Evolutionary conservation across 768 basidiomycete species (phyloP), one percentile per base, ranked within the genome.

Genomic region (Butyriboletus loyo): DNA sequence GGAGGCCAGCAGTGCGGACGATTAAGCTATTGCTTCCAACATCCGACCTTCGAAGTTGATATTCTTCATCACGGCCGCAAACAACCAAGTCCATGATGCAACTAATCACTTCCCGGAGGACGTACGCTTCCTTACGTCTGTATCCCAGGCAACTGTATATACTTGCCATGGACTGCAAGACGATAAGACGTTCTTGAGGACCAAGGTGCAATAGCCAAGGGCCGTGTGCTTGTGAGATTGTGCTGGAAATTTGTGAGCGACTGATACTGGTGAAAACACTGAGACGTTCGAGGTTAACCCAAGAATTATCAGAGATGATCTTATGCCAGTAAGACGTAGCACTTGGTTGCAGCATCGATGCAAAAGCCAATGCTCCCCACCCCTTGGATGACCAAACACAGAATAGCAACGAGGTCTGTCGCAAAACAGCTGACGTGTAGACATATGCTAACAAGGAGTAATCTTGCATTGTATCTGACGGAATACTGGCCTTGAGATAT

Each of bases 201-300:
- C 86, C 86, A 27, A 98, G 78, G 61, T 90, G 87, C 17, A 92
- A 67, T 22, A 97, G 72, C 86, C 91, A 94, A 3, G 95, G 92
- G 0, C 92, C 92, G 54, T 96, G 90, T 0, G 86, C 78, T 61
- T 86, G 84, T 3, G 85, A 75, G n/a, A 91, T 70, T 21, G 81
- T 72, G 7, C 70, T 69, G 2, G 89, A 80, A 19, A 96, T 88
- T 8, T 81, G 76, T 0, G 82, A 75, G 24, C 91, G 81, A 27
- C 84, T 75, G 37, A 97, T 80, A 19, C 84, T 83, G 4, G 92
- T 89, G 25, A 86, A 74, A 7, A 74, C 69, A 42, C 82, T 84
- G 38, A 92, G 75, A 10, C 85, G 82, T 63, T 89, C 87, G 30
- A 87, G 69, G 52, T 76, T 74, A 2, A 77, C 68, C 72, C 76